Evolutionary conservation across 306 rosid species (phyloP), one percentile per base, ranked within the genome.

Genomic region (Dryas drummondii): DNA sequence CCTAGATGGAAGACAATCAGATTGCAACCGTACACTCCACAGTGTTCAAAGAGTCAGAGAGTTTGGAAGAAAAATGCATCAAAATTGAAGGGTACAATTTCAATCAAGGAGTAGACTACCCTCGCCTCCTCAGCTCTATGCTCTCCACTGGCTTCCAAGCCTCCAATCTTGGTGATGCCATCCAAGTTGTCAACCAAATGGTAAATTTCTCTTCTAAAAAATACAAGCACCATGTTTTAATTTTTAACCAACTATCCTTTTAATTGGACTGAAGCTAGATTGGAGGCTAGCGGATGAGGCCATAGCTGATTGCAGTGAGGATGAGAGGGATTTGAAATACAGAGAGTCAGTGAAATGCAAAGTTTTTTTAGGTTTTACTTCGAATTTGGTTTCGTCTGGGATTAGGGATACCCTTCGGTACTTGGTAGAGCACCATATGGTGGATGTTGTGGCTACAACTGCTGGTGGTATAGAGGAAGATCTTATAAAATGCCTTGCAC

Each of bases 391-490:
- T 57, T 90, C 96, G 6, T 93, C 96, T 63, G 96, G 96, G 61
- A 88, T 93, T 72, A 87, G 98, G 79, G 98, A 93, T 48, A 82
- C 76, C 14, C 42, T 93, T 71, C 88, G 96, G 6, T 93, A 78
- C 78, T 90, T 93, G 57, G 83, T 83, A 64, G 92, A 93, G 84
- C 98, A 88, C 79, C 88, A 57, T 62, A 90, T 90, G 98, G 98
- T 92, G 66, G 90, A 94, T 84, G 99, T 92, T 9, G 60, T 92
- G 79, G 99, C 92, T 60, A 90, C 99, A 37, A 92, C 99, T 45
- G 80, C 97, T 26, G 99, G 97, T 73, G 97, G 99, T 55, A 84
- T 94, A 6, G 99, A 92, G 81, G 97, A 94, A 82, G 99, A 94
- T 83, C 88, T 94, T 63, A 87, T 94, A 19, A 94, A 94, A 76